Base-by-base conservation (phyloP, 1,284 basidiomycete species). In the Tremellales sp. region DNA sequence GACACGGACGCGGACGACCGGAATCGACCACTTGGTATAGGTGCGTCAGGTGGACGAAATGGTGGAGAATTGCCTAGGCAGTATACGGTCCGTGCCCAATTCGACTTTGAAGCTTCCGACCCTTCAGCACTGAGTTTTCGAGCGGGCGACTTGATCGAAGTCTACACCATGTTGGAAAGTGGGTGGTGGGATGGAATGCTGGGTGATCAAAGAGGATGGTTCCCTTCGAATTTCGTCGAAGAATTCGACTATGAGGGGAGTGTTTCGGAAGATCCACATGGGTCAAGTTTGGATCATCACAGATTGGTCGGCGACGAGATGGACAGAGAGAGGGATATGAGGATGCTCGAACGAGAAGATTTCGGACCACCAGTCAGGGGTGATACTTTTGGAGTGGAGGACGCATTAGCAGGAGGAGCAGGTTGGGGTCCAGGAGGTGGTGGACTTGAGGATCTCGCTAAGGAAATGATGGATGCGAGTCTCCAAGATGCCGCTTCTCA, bases 161-260 rank as follows among this genome's bases (percentile, higher is more conserved):
- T 98, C 47, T 80, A 96, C 45, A 90, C 87, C 6, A 85, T 86
- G 67, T 82, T 97, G 47, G 87, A 89, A 43, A 89, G 86, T 4
- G 94, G 94, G 15, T 99, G 94, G 94, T 99, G 94, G 94, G 96
- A 98, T 73, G 94, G 96, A 7, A 78, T 97, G 53, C 78, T 97
- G 27, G 36, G 8, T 39, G 36, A 19, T n/a, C 84, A 87, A 69
- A 83, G 94, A 45, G 94, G 94, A 40, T 97, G 94, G 94, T 97
- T 98, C 73, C 94, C 94, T 12, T 91, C 87, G 58, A 98, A 97
- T 77, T 97, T 94, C 75, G 91, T 97, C 40, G 77, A 80, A 42
- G 72, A 83, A 53, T 84, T 96, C 53, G 44, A 45, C 3, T 43
- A 44, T 13, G 39, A 45, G 4, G 47, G 48, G 11, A 48, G 51